Conservation (phyloP, 306 rosid genomes). For the Begonia peltatifolia region DNA sequence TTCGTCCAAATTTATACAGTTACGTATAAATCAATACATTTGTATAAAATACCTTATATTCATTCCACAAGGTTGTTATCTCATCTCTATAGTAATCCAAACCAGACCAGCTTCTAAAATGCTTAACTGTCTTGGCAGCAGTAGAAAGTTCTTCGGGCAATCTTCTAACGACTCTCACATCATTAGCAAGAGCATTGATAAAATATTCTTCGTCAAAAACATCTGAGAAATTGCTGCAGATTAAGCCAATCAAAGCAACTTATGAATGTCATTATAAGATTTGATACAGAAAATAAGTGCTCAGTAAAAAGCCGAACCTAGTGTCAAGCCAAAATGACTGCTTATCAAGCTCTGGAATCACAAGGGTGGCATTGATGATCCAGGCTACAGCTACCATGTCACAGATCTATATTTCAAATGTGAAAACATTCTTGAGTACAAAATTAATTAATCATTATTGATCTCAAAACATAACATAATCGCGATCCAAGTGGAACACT, state of each 20-base stretch:
- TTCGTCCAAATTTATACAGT: neutral
- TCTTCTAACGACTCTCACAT: constrained; percentile 56
- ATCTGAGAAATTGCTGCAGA: constrained; percentile 76
- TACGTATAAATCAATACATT: constrained; percentile 8
- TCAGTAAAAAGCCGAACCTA: constrained; percentile 30
- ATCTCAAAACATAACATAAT: too few species aligned
- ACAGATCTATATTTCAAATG: constrained; percentile 58
- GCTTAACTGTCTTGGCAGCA: constrained; percentile 39
- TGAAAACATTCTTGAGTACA: constrained; percentile 11
- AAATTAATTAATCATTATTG: too few species aligned
- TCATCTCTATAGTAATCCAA: constrained; percentile 69
- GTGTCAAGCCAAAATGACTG: constrained; percentile 84
- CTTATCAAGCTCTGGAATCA: constrained; percentile 87
- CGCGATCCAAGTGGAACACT: too few species aligned
- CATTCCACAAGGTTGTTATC: constrained; percentile 64
- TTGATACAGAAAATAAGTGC: neutral
- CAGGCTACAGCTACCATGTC: constrained; percentile 98
- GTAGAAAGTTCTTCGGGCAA: constrained; percentile 47
- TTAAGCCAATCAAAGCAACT: constrained; percentile 10
- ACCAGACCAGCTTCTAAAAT: constrained; percentile 92
- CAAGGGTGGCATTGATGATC: constrained; percentile 86
- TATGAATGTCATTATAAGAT: neutral
- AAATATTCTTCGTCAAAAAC: constrained; percentile 80
- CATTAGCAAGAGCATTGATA: constrained; percentile 57
- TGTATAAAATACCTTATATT: constrained; percentile 33